Base-by-base conservation (phyloP, 2,329 filamentous ascomycete genomes). In the Samsoniella hepiali region DNA sequence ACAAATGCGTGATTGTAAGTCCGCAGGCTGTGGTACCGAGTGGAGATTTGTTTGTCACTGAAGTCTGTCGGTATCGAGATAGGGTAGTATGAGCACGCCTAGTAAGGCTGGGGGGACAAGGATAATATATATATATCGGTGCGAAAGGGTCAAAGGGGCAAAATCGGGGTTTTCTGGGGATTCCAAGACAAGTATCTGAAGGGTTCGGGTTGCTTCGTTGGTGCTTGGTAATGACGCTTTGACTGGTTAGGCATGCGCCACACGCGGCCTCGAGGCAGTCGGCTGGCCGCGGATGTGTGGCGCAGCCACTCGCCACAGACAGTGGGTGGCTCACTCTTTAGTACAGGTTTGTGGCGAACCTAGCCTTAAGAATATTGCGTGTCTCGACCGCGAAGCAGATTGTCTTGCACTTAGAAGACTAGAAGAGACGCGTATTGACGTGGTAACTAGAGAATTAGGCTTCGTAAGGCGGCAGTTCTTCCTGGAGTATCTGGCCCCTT, bases 201-300 rank as follows among this genome's bases (percentile, higher is more conserved):
- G 38, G 58, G 31, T 62, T 54, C 58, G 44, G 62, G 51, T 55
- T 31, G 40, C 27, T 34, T 34, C 17, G 22, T 65, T 62, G 63
- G 66, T 66, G 64, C 71, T 69, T 66, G 67, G 69, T 69, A 68
- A 65, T 51, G 64, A 64, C 63, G 65, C 63, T 42, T 44, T 36
- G 17, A 22, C 27, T 31, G 57, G 13, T 51, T 40, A 58, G 36
- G 55, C 55, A 45, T 58, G 55, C 55, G 55, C 55, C 55, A 58
- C 55, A 58, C 55, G 54, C 29, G 51, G 38, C 53, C 53, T 5
- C 44, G 13, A 38, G 34, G n/a, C 22, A 8, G 10, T 40, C n/a
- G 22, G 22, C 51, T 56, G 36, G 13, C 53, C 50, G 22, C 53
- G 34, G 38, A 3, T n/a, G 40, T 58, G 42, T 34, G 55, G 55